Evolutionary conservation across 2,329 filamentous ascomycete species (phyloP).

Genomic region (Fusarium chaquense): DNA sequence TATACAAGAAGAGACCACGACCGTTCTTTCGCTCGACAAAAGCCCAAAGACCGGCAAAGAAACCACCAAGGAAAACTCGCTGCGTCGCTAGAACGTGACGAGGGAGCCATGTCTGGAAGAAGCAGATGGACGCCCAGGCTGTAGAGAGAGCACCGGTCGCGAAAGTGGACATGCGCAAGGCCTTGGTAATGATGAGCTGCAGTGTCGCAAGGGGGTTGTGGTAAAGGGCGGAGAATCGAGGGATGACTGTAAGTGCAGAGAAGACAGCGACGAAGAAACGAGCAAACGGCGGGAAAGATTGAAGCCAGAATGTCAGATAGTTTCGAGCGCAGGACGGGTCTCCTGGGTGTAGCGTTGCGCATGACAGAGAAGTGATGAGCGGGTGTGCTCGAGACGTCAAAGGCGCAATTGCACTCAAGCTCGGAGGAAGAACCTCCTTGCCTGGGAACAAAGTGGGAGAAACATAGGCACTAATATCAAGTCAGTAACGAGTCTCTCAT

Average conservation of each 20-base stretch:
- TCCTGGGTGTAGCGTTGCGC: slow-evolving; percentile 86
- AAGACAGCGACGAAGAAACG: slow-evolving; percentile 83
- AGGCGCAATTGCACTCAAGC: slow-evolving; percentile 77
- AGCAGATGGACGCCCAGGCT: slow-evolving; percentile 88
- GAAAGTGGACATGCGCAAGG: slow-evolving; percentile 81
- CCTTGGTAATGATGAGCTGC: slow-evolving; percentile 73
- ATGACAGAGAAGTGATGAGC: slow-evolving; percentile 85
- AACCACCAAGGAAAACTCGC: slow-evolving; percentile 90
- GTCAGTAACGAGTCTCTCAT: slow-evolving; percentile 7
- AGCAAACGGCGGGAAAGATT: slow-evolving; percentile 81
- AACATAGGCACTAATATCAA: slow-evolving; percentile 71
- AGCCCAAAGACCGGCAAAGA: slow-evolving; percentile 86
- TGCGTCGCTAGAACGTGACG: slow-evolving; percentile 80
- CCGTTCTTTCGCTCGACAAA: slow-evolving; percentile 76
- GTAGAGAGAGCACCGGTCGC: slow-evolving; percentile 83
- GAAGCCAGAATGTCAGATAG: slow-evolving; percentile 88
- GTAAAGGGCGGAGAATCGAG: slow-evolving; percentile 75
- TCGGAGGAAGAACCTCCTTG: slow-evolving; percentile 72
- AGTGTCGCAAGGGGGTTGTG: slow-evolving; percentile 75
- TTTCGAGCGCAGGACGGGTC: slow-evolving; percentile 91
- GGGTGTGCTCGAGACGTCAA: slow-evolving; percentile 89
- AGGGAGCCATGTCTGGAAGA: slow-evolving; percentile 85
- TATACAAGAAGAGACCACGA: slow-evolving; percentile 81
- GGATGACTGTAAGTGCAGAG: slow-evolving; percentile 73
- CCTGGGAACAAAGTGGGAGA: slow-evolving; percentile 89